Base-by-base conservation (phyloP, 805 yeast species). In the Wickerhamiella qilinensis region DNA sequence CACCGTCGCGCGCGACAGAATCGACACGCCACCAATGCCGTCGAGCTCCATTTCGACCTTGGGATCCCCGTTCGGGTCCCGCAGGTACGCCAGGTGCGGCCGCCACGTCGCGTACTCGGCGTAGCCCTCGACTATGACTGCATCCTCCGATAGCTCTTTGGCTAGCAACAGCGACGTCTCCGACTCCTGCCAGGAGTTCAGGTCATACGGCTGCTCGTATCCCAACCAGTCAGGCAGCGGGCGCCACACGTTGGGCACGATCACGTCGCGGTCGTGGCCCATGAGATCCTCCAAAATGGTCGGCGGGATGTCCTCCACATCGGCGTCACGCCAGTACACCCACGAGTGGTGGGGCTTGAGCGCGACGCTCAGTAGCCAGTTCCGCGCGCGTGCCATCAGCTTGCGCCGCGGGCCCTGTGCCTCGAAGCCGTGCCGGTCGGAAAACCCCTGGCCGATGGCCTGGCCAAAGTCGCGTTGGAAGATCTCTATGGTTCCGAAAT, bases 251-350 rank as follows among this genome's bases (percentile, higher is more conserved):
- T 88, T 88, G 15, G 97, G 97, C 15, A 88, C 96, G 37, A 88
- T 83, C 21, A 88, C 91, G 56, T 88, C 97, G 54, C 71, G 73
- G 55, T 79, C 75, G 57, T 84, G 94, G 50, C 73, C 80, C 96
- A 88, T 88, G 50, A 86, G 64, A 59, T 86, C 96, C 58, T 86
- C 94, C 44, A 86, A 58, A 43, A 86, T 73, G 1, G 94, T 77
- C 1, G 76, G 68, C 3, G 95, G 93, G 22, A 79, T 74, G 0
- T 86, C 76, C 56, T 86, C 94, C n/a, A 88, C 94, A 58, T 88
- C 97, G 11, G 91, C 94, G 62, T 88, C 97, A 59, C 97, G 68
- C 97, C 97, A 88, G 57, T 86, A 85, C 6, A 88, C 95, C 80
- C 86, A 85, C 6, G 93, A 75, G 56, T 88, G 97, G 56, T 88